Evolutionary conservation across 2,329 filamentous ascomycete genomes (phyloP).

Genomic region (Thielaviopsis ethacetica): DNA sequence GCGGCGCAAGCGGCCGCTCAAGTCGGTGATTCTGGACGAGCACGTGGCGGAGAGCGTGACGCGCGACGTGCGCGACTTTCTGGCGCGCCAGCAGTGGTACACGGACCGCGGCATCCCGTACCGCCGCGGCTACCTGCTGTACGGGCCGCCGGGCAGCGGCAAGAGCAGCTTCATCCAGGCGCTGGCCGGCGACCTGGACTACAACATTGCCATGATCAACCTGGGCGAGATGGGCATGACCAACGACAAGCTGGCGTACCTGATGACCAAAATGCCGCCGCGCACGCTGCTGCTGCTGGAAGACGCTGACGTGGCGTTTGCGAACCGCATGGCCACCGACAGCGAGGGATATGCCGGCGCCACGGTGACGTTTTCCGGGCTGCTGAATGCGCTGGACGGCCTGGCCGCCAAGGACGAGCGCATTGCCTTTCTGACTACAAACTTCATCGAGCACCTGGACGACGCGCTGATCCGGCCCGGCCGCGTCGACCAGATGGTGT

Average conservation of each 20-base stretch:
- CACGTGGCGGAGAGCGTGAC: slow-evolving; percentile 73
- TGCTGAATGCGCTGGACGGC: slow-evolving; percentile 75
- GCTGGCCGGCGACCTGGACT: slow-evolving; percentile 79
- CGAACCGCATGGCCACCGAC: slow-evolving; percentile 61
- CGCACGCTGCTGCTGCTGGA: slow-evolving; percentile 72
- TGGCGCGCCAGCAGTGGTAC: slow-evolving; percentile 71
- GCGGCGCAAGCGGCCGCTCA: slow-evolving; percentile 69
- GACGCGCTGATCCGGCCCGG: slow-evolving; percentile 81
- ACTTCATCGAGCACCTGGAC: slow-evolving; percentile 80
- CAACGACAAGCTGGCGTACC: slow-evolving; percentile 72
- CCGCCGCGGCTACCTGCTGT: slow-evolving; percentile 71
- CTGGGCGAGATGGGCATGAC: slow-evolving; percentile 79
- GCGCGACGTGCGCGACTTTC: slow-evolving; percentile 66
- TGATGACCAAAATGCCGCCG: slow-evolving; percentile 71
- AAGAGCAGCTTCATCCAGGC: slow-evolving; percentile 97
- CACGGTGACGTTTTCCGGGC: slow-evolving; percentile 84
- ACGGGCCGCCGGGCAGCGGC: slow-evolving; percentile 78
- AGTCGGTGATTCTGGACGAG: slow-evolving; percentile 71
- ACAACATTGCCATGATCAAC: slow-evolving; percentile 83
- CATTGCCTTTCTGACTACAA: slow-evolving; percentile 86
- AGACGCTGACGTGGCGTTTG: slow-evolving; percentile 82
- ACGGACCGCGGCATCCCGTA: slow-evolving; percentile 90
- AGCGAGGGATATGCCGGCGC: slow-evolving; percentile 72
- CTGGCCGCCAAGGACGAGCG: slow-evolving; percentile 91
- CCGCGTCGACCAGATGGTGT: slow-evolving; percentile 81